A percentile compares a stretch with the other conserved stretches of the same genome.
Evolutionary conservation across 192 early-diverging fungal genomes (phyloP).

Genomic region (Coemansia sp.): DNA sequence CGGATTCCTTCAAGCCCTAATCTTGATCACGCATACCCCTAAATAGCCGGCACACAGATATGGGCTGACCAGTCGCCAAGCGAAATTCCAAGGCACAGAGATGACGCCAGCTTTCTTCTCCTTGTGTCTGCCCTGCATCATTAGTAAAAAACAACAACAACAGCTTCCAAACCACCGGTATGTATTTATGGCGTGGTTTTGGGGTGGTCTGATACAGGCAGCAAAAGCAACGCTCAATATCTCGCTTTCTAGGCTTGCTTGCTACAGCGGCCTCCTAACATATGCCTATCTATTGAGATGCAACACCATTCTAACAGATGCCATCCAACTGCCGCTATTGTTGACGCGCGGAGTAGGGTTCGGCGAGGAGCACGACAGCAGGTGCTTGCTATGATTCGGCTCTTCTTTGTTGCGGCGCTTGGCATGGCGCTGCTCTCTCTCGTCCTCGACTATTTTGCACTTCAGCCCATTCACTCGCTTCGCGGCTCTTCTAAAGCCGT

Average conservation of each 20-base stretch:
- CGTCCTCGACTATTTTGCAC: not conserved
- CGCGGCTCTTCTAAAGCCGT: slow-evolving; percentile 1
- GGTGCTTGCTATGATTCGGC: not conserved
- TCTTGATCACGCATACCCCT: not conserved
- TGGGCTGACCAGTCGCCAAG: not conserved
- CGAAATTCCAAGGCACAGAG: not conserved
- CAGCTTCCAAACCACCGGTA: not conserved
- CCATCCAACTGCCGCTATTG: not conserved
- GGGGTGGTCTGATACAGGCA: not conserved
- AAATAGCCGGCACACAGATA: not conserved
- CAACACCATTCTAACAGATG: not conserved
- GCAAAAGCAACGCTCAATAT: not conserved
- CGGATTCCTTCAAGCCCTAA: not conserved
- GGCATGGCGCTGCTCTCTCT: slow-evolving; percentile 3
- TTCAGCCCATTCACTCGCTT: slow-evolving; percentile 6
- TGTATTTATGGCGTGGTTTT: not conserved
- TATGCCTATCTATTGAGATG: not conserved
- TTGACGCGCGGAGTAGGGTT: not conserved
- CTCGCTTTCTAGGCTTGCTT: not conserved
- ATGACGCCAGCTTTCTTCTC: not conserved
- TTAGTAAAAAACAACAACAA: not conserved
- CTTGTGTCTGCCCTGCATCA: not conserved
- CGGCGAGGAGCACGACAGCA: not conserved
- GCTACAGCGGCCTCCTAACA: not conserved
- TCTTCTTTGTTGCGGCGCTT: not conserved